Conservation (phyloP, 495 filamentous ascomycete genomes). For the Schizothecium vesticola region DNA sequence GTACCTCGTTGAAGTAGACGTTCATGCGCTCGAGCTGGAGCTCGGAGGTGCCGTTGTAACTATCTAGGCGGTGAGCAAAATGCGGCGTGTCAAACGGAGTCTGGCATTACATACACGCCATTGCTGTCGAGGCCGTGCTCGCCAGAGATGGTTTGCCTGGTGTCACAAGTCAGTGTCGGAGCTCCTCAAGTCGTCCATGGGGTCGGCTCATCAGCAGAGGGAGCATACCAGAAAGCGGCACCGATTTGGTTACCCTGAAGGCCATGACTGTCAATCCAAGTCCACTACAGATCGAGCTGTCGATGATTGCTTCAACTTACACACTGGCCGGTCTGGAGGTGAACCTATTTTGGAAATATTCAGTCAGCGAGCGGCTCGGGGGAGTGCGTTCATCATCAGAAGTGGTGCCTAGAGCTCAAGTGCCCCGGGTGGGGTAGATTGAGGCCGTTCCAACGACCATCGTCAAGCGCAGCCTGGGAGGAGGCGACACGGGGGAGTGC, state of each 20-base stretch:
- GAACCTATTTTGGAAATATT: constrained; percentile 60
- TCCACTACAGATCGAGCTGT: constrained; percentile 19
- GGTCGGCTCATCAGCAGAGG: background rate
- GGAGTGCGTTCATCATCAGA: constrained; percentile 34
- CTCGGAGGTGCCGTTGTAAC: constrained; percentile 95
- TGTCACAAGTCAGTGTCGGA: constrained; percentile 15
- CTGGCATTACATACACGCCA: constrained; percentile 50
- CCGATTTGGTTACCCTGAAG: constrained; percentile 98
- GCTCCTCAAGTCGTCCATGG: no score
- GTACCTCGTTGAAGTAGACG: constrained; percentile 99
- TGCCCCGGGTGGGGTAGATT: constrained; percentile 47
- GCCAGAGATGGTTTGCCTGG: constrained; percentile 84
- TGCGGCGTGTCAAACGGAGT: background rate
- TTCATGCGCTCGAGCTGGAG: constrained; percentile 99
- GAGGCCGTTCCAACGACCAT: constrained; percentile 22
- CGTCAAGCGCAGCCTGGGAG: constrained; percentile 57
- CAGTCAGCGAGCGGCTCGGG: constrained; percentile 30
- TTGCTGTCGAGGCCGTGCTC: constrained; percentile 98
- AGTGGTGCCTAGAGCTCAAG: constrained; percentile 57
- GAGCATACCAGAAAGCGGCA: constrained; percentile 86
- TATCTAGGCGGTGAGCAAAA: constrained; percentile 40
- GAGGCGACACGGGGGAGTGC: constrained; percentile 39
- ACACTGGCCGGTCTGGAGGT: constrained; percentile 99
- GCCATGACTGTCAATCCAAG: constrained; percentile 22
- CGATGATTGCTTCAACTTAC: constrained; percentile 54